These are phyloP conservation scores for Xenoacremonium recifei DNA, from an alignment of 2,329 filamentous ascomycete genomes.

Conservation along the genomic window DNA sequence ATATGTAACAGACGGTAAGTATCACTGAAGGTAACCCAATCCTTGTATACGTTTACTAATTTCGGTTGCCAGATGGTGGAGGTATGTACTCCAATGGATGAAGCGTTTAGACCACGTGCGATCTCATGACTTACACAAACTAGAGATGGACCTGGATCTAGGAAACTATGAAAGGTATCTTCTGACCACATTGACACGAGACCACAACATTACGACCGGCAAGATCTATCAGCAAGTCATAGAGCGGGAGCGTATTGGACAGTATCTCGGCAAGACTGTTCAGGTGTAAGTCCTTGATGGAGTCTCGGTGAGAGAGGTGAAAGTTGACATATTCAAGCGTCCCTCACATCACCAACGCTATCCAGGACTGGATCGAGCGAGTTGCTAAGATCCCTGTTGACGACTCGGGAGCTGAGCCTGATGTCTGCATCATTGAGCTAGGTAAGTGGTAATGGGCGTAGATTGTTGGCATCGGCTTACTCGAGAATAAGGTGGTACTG, in stretches of 20 bases:
- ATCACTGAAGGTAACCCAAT: background rate
- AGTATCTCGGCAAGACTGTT: slow-evolving; percentile 73
- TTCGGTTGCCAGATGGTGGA: background rate
- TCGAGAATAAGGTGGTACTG: slow-evolving; percentile 54
- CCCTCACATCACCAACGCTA: slow-evolving; percentile 86
- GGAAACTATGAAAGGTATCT: slow-evolving; percentile 53
- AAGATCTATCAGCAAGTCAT: slow-evolving; percentile 90
- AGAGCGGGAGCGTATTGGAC: slow-evolving; percentile 61
- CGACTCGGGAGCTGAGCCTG: slow-evolving; percentile 76
- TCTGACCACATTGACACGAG: slow-evolving; percentile 74
- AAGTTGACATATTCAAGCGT: slow-evolving; percentile 50
- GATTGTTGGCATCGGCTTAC: background rate
- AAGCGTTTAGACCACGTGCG: background rate
- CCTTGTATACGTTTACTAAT: slow-evolving; percentile 11
- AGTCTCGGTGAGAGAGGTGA: no score
- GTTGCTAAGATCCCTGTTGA: slow-evolving; percentile 86
- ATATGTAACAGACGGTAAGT: slow-evolving; percentile 77
- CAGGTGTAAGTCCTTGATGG: slow-evolving; percentile 10
- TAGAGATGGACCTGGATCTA: slow-evolving; percentile 50
- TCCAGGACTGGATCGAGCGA: slow-evolving; percentile 88
- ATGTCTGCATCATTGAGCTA: slow-evolving; percentile 82
- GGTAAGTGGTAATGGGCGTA: background rate
- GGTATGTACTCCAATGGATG: slow-evolving; percentile 2
- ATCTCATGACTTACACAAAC: background rate
- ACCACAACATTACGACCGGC: slow-evolving; percentile 96